Evolutionary conservation across 2,329 filamentous ascomycete genomes (phyloP).

Genomic region (Exserohilum turcica): DNA sequence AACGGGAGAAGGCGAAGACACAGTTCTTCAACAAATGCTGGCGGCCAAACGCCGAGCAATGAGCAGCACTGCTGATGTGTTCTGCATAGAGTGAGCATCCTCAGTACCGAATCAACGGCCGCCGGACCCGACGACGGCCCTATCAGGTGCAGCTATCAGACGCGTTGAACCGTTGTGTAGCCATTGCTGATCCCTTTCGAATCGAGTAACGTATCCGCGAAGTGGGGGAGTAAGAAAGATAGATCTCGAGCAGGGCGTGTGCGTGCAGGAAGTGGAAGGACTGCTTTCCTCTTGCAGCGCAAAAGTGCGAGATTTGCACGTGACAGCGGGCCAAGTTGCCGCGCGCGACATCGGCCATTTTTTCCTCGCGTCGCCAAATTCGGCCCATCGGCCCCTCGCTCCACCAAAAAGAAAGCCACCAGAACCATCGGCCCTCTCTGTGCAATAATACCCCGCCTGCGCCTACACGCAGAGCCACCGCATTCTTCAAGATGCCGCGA

Average conservation of each 20-base stretch:
- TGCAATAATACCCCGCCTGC: background rate
- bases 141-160: constrained; percentile 9
- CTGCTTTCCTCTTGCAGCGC: constrained; percentile 13
- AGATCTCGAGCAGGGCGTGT: background rate
- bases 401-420: background rate
- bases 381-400: constrained; percentile 13
- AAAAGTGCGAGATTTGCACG: constrained; percentile 12
- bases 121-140: constrained; percentile 4
- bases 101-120: background rate
- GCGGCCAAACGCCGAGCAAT: constrained; percentile 7
- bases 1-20: background rate
- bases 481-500: constrained; percentile 62
- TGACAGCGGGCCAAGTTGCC: constrained; percentile 15
- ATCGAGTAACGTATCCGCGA: background rate
- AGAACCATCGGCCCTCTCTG: background rate
- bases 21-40: constrained; percentile 2
- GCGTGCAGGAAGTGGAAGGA: too few species aligned
- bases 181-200: background rate
- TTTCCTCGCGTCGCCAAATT: constrained; percentile 12
- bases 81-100: background rate
- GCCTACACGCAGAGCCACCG: background rate
- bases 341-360: constrained; percentile 7
- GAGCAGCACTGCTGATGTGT: constrained; percentile 36
- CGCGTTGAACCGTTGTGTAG: background rate
- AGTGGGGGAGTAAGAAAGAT: background rate